Conservation (phyloP, 2,329 filamentous ascomycete genomes). For the Ophiognomonia clavigignenti-juglandacearum region DNA sequence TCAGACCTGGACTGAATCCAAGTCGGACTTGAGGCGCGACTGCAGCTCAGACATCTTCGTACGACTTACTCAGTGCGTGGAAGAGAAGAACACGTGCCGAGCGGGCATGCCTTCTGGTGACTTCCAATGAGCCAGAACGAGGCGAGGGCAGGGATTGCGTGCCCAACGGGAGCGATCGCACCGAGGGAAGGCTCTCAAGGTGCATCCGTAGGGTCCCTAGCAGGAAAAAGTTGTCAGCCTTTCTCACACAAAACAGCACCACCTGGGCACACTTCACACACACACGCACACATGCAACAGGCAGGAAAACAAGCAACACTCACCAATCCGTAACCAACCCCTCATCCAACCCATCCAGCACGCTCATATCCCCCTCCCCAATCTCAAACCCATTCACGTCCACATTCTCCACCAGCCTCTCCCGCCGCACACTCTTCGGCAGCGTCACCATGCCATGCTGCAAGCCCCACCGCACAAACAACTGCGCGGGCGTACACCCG, state of each 20-base stretch:
- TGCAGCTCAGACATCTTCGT: too few relatives aligned
- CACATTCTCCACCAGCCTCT: constrained; percentile 62
- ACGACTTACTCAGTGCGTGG: too few relatives aligned
- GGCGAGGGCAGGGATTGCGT: too few relatives aligned
- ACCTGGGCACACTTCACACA: too few relatives aligned
- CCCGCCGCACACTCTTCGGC: constrained; percentile 64
- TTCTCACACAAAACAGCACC: not conserved
- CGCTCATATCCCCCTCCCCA: constrained; percentile 55
- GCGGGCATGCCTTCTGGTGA: not conserved
- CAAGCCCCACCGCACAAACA: constrained; percentile 71
- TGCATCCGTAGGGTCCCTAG: constrained; percentile 20
- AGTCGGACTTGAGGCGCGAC: too few relatives aligned
- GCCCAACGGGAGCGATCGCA: too few relatives aligned
- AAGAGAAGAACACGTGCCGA: too few relatives aligned
- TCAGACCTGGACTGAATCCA: too few relatives aligned
- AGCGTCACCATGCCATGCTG: constrained; percentile 70
- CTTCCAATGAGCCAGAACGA: too few relatives aligned
- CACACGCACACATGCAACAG: too few relatives aligned
- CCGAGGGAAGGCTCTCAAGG: constrained; percentile 13
- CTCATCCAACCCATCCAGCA: constrained; percentile 64
- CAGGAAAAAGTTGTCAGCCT: not conserved
- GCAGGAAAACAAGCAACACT: too few relatives aligned
- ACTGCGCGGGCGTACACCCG: constrained; percentile 63
- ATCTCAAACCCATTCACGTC: constrained; percentile 58
- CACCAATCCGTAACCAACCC: constrained; percentile 66